Evolutionary conservation across 192 early-diverging fungal genomes (phyloP), one percentile per base, ranked within the genome.

Genomic region (Phycomyces nitens): DNA sequence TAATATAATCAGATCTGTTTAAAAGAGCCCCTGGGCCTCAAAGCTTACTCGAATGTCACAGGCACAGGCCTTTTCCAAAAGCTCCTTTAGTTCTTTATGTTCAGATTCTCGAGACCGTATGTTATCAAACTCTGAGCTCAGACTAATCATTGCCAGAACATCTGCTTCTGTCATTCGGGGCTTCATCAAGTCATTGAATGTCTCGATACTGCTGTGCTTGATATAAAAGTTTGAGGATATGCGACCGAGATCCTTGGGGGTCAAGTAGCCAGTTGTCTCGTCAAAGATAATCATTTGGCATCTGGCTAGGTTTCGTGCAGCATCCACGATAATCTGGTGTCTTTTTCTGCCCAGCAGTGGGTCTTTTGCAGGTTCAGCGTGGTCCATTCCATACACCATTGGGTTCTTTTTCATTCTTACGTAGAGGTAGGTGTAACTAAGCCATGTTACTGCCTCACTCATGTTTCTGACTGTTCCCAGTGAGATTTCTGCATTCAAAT

Each of bases 331-430:
- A 40, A 99, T 80, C 54, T 97, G 93, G 29, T 85, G 81, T 34
- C 96, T 88, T 14, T 88, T 85, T 60, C 88, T 80, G 0, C 82
- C 90, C 21, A 99, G 76, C 42, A 85, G 58, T 16, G 92, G 94
- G 58, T 96, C 95, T 20, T 94, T 81, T 24, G 78, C 70, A 9
- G 89, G 73, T 53, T 93, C 91, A 7, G 84, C 78, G 72, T 86
- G 88, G 54, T 85, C 76, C 56, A 99, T 79, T 9, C 98, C 98
- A 69, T 99, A 99, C 34, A 91, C 84, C 22, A 93, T 80, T 22
- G 98, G 98, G 66, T 98, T 98, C 76, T 91, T 89, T 21, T 87
- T 85, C 95, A 99, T 97, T 23, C 98, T 89, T 7, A 98, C 92
- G 68, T 88, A 94, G 50, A 97, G 77, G 71, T 96, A 99, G 1